These are phyloP conservation scores for Ascoidea rubescens DNA, from an alignment of 805 yeast species.

Conservation along the genomic window DNA sequence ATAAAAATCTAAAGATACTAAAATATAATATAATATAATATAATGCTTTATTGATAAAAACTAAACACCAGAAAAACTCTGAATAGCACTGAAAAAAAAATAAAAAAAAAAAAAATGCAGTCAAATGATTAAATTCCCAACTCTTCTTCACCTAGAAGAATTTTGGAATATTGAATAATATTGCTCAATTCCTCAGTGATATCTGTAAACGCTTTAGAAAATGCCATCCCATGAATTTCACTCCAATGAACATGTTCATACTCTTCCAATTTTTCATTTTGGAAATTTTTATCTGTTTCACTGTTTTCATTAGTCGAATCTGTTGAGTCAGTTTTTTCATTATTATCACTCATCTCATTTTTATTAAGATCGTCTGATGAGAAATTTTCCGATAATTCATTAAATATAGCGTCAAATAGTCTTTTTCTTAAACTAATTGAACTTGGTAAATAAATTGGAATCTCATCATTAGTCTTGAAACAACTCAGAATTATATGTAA, in stretches of 20 bases:
- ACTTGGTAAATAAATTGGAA: slow-evolving; percentile 33
- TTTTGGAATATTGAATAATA: slow-evolving; percentile 23
- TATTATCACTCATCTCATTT: not conserved
- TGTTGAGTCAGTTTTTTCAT: slow-evolving; percentile 3
- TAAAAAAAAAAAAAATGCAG: not conserved
- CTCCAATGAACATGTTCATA: slow-evolving; percentile 26
- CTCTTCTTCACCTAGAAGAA: slow-evolving; percentile 29
- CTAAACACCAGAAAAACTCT: not conserved
- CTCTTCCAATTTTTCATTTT: slow-evolving; percentile 1
- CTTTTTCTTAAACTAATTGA: slow-evolving; percentile 27
- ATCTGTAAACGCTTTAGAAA: slow-evolving; percentile 31
- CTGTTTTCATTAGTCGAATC: not conserved
- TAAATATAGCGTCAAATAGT: slow-evolving; percentile 24
- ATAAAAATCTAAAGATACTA: not conserved
- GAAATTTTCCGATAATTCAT: slow-evolving; percentile 6
- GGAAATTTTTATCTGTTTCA: not conserved
- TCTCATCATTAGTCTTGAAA: slow-evolving; percentile 20
- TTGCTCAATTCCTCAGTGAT: slow-evolving; percentile 28
- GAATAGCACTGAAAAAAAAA: not conserved
- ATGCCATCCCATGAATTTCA: slow-evolving; percentile 34
- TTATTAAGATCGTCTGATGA: not conserved
- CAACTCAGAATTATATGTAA: slow-evolving; percentile 30
- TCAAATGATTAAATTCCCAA: not conserved
- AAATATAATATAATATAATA: not conserved
- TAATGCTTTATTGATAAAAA: not conserved